Conservation (phyloP, 1,139 yeast genomes). For the Protomyces pachydermus region DNA sequence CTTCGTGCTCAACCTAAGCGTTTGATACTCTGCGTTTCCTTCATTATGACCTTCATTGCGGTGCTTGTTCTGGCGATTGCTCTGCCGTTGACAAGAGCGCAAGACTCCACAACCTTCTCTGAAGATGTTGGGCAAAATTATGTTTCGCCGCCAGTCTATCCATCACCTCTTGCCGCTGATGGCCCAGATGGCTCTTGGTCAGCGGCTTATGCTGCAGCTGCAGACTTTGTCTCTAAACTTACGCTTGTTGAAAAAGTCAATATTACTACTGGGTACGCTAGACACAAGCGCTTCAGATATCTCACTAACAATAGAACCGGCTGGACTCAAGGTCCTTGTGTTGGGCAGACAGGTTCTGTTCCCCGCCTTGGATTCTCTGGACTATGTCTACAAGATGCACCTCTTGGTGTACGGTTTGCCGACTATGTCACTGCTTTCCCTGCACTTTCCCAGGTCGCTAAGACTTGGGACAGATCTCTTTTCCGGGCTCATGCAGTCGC, state of each 20-base stretch:
- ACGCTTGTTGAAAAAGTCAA: slow-evolving; percentile 57
- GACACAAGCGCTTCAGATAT: not conserved
- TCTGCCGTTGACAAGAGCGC: too few relatives aligned
- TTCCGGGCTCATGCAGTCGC: slow-evolving; percentile 54
- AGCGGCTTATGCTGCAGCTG: slow-evolving; percentile 53
- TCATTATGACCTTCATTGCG: too few relatives aligned
- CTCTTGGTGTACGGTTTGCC: slow-evolving; percentile 57
- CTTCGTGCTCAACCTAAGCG: too few relatives aligned
- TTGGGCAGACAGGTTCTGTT: slow-evolving; percentile 59
- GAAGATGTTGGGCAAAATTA: not conserved
- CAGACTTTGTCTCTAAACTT: slow-evolving; percentile 52
- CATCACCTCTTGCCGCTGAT: slow-evolving; percentile 9
- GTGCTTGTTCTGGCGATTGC: too few relatives aligned
- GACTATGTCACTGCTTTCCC: slow-evolving; percentile 58
- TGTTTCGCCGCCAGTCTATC: slow-evolving; percentile 20
- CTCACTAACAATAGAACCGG: slow-evolving; percentile 41
- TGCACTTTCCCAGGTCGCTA: slow-evolving; percentile 55
- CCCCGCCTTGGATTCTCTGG: slow-evolving; percentile 55
- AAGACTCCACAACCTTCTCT: too few relatives aligned
- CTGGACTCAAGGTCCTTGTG: slow-evolving; percentile 60
- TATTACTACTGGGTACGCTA: slow-evolving; percentile 50
- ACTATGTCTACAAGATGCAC: slow-evolving; percentile 63
- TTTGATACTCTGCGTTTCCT: too few relatives aligned
- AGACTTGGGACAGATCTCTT: slow-evolving; percentile 54
- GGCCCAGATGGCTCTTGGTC: slow-evolving; percentile 44